These are phyloP conservation scores for Verticillium isaacii DNA, from an alignment of 2,329 filamentous ascomycete species.

Conservation along the genomic window DNA sequence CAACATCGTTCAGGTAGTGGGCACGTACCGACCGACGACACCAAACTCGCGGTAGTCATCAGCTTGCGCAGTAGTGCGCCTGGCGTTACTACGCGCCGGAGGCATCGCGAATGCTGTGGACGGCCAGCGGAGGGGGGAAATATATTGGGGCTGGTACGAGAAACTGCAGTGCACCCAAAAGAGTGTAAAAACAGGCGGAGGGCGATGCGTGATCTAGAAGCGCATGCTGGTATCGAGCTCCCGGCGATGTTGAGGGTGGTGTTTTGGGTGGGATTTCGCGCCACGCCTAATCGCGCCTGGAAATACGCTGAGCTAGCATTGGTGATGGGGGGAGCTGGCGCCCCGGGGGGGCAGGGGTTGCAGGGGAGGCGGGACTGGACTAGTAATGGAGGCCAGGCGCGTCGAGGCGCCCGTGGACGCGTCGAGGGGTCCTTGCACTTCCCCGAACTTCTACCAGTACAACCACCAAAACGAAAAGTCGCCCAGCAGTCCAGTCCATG, in stretches of 20 bases:
- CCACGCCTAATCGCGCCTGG: background rate
- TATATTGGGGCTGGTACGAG: background rate
- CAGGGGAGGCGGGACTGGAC: background rate
- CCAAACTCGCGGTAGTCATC: slow-evolving; percentile 42
- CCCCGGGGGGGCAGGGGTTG: no score
- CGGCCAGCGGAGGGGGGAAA: background rate
- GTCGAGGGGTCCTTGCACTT: slow-evolving; percentile 13
- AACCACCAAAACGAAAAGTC: background rate
- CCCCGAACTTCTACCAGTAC: background rate
- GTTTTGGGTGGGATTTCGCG: background rate
- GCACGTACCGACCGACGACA: slow-evolving; percentile 41
- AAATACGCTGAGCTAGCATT: background rate
- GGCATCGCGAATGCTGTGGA: background rate
- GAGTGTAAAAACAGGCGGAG: background rate
- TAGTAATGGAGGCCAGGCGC: background rate
- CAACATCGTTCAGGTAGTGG: background rate
- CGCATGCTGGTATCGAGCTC: background rate
- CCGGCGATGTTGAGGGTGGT: background rate
- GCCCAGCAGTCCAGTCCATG: background rate
- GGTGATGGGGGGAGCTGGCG: background rate
- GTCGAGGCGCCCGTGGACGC: slow-evolving; percentile 10
- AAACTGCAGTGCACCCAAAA: background rate
- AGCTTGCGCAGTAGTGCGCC: slow-evolving; percentile 29
- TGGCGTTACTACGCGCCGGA: slow-evolving; percentile 14
- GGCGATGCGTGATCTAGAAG: background rate